Base-by-base conservation (phyloP, 495 filamentous ascomycete species). In the Xylaria telfairii region DNA sequence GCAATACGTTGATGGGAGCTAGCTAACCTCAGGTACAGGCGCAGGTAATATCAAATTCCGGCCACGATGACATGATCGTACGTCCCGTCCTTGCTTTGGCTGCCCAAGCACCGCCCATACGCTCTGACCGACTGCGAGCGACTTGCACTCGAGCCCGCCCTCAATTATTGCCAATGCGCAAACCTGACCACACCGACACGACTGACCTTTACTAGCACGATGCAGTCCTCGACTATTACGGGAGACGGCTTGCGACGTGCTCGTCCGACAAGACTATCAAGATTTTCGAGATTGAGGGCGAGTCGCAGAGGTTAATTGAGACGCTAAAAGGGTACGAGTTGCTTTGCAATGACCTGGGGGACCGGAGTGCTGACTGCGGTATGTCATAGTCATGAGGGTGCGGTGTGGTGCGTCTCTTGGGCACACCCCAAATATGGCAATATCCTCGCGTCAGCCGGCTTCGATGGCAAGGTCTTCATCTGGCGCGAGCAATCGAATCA, bases 61-160 rank as follows among this genome's bases (percentile, higher is more conserved):
- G 93, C 78, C 96, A 99, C 83, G 96, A 98, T 91, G 95, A 97
- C 81, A 98, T 99, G 95, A 98, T 99, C 87, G 95, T 98, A 93
- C 78, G 93, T 90, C 74, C 34, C 15, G 42, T 57, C 49, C 67
- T 41, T 54, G 30, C 10, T 17, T 24, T 66, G 67, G 26, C 69
- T 28, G 62, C 65, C 7, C 65, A 21, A 0, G 46, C 63, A 30
- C 42, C 32, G 24, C 42, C 26, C 60, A n/a, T 64, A 41, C 54
- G 13, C 41, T 51, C 32, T 24, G 10, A 2, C n/a, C 46, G 32
- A 66, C 64, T 13, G 2, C 19, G 13, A 61, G 21, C 67, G 46
- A 63, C 3, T 24, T 54, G 46, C 24, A 44, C 42, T 69, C 37
- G 21, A 62, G 32, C 19, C 17, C 15, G n/a, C 6, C 9, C 8